These are phyloP conservation scores for Calonectria ilicicola DNA, from an alignment of 2,329 filamentous ascomycete species.

Conservation along the genomic window DNA sequence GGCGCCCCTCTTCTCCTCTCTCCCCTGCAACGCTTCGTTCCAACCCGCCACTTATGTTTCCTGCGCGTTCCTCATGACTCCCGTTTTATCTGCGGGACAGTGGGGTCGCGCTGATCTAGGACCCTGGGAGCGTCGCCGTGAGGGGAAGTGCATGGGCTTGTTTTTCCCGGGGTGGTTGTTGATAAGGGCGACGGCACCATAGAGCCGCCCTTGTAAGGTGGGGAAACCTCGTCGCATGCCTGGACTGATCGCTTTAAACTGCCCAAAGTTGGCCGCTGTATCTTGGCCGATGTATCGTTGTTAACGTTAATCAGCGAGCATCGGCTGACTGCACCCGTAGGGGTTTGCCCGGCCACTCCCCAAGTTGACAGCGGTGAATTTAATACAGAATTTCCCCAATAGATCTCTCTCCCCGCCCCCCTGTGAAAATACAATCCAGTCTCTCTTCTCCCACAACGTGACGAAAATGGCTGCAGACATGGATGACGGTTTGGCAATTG, in stretches of 20 bases:
- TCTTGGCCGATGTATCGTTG: neutral
- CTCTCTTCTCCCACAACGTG: neutral
- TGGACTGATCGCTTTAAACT: slow-evolving; percentile 1
- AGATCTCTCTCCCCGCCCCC: neutral
- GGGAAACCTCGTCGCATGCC: neutral
- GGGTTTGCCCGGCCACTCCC: neutral
- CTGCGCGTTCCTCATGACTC: neutral
- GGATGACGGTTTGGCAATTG: slow-evolving; percentile 10
- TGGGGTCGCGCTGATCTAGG: neutral
- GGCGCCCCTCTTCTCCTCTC: neutral
- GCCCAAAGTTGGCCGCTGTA: slow-evolving; percentile 3
- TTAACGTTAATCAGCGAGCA: neutral
- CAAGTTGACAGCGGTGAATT: neutral
- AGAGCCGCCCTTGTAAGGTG: slow-evolving; percentile 16
- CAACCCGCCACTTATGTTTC: neutral
- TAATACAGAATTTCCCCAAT: slow-evolving; percentile 2
- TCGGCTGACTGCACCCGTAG: neutral
- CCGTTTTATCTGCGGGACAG: slow-evolving; percentile 5
- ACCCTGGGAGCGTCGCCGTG: neutral
- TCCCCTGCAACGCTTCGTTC: slow-evolving; percentile 9
- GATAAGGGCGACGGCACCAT: slow-evolving; percentile 5
- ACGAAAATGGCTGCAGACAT: slow-evolving; percentile 15
- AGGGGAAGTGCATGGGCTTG: neutral
- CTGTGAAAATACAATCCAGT: neutral
- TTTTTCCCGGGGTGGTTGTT: neutral